Percentiles rank a stretch among this genome's conserved stretches.
Evolutionary conservation across 106 monocot genomes (phyloP).

Genomic region (Narthecium ossifragum): DNA sequence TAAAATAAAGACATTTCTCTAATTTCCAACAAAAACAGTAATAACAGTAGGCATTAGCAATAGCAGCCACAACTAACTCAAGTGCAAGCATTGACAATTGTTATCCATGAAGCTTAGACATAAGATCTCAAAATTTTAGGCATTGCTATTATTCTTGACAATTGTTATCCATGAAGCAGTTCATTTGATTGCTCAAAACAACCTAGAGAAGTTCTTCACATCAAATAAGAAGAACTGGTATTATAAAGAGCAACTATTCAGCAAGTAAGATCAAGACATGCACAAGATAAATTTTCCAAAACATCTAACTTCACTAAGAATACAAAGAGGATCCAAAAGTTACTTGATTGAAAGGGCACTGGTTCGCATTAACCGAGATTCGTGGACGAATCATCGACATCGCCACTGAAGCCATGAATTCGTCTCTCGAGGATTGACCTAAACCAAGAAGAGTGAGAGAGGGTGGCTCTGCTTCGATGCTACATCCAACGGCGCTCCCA

Average conservation of each 20-base stretch:
- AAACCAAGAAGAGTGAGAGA: not conserved
- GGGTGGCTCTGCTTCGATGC: not conserved
- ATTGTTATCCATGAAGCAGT: no score
- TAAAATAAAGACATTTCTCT: no score
- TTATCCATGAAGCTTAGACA: no score
- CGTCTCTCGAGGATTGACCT: not conserved
- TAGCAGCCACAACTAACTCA: no score
- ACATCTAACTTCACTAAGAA: not conserved
- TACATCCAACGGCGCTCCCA: not conserved
- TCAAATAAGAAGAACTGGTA: not conserved
- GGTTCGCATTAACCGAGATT: constrained; percentile 4
- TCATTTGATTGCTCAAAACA: no score
- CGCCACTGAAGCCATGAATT: constrained; percentile 4
- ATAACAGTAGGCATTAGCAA: no score
- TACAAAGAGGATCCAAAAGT: not conserved
- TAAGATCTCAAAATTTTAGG: no score
- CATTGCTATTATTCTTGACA: no score
- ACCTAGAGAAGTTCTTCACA: no score
- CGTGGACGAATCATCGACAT: not conserved
- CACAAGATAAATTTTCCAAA: no score
- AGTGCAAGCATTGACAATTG: no score
- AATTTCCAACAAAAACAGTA: no score
- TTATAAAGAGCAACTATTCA: not conserved
- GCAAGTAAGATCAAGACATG: not conserved
- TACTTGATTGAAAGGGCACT: not conserved